phyloP scores from a whole-genome alignment of 2,329 filamentous ascomycete genomes.

The Biscogniauxia marginata region DNA sequence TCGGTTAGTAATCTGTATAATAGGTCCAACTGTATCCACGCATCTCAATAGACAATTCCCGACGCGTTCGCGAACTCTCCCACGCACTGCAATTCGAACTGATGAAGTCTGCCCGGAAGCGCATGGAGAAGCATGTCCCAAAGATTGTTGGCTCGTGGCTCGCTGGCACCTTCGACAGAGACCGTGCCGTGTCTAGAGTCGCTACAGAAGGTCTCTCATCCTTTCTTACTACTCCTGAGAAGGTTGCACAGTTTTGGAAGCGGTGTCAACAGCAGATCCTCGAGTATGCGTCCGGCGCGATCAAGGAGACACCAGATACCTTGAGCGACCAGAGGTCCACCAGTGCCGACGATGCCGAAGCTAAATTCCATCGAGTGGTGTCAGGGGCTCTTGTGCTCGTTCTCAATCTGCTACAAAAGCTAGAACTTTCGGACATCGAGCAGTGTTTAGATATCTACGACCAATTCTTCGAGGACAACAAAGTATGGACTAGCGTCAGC shows the following conservation, averaged over 20 bases:
- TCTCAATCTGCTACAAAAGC: conserved; percentile 49
- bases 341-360: conserved; percentile 77
- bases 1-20: conserved; percentile 20
- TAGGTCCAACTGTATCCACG: conserved; percentile 85
- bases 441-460: conserved; percentile 64
- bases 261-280: conserved; percentile 79
- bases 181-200: conserved; percentile 72
- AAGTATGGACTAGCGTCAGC: conserved; percentile 66
- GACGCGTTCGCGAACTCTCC: conserved; percentile 82
- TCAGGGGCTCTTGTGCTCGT: conserved; percentile 55
- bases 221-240: conserved; percentile 79
- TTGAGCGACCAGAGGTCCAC: conserved; percentile 88
- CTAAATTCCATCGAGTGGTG: conserved; percentile 79
- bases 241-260: conserved; percentile 72
- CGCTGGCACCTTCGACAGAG: conserved; percentile 82
- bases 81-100: conserved; percentile 70
- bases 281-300: conserved; percentile 76
- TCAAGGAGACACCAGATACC: conserved; percentile 76
- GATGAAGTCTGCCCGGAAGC: conserved; percentile 67
- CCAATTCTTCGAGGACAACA: conserved; percentile 63
- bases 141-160: conserved; percentile 86
- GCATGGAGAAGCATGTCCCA: conserved; percentile 77
- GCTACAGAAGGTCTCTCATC: conserved; percentile 72
- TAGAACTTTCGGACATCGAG: conserved; percentile 51
- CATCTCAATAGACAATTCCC: conserved; percentile 83